phyloP scores from a whole-genome alignment of 2,329 filamentous ascomycete species.

The Penicillium italicum region DNA sequence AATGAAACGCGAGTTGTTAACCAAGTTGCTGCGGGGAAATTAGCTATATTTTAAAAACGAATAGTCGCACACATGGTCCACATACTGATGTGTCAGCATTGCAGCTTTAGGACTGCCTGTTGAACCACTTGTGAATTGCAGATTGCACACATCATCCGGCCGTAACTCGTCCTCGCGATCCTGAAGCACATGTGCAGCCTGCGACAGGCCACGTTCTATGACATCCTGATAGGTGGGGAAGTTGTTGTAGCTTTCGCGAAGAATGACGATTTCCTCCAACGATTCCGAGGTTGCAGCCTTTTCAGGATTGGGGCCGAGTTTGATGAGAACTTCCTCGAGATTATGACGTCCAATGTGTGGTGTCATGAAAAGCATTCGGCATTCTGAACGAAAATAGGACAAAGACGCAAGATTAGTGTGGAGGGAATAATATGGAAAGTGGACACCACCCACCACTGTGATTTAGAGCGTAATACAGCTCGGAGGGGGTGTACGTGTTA shows the following conservation, averaged over 20 bases:
- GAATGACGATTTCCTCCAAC: conserved; percentile 55
- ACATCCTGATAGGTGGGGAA: conserved; percentile 61
- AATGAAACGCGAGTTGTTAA: conserved; percentile 67
- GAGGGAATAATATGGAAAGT: neutral
- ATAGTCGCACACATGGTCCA: neutral
- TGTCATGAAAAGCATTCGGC: conserved; percentile 70
- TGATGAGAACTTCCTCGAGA: conserved; percentile 57
- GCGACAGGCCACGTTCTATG: conserved; percentile 50
- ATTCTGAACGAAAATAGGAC: conserved; percentile 48
- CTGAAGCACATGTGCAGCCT: conserved; percentile 52
- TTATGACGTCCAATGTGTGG: conserved; percentile 64
- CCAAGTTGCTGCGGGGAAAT: conserved; percentile 33
- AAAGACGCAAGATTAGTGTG: neutral
- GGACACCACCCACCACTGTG: conserved; percentile 57
- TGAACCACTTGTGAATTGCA: conserved; percentile 73
- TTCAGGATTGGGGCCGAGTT: conserved; percentile 44
- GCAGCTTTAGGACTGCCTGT: conserved; percentile 70
- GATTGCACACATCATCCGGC: conserved; percentile 66
- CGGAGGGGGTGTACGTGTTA: conserved; percentile 73
- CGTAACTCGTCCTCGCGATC: conserved; percentile 55
- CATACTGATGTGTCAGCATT: conserved; percentile 67
- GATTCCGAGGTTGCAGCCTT: conserved; percentile 33
- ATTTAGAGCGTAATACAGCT: conserved; percentile 66
- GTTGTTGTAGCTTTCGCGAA: conserved; percentile 53
- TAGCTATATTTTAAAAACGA: neutral